Evolutionary conservation across 2,329 filamentous ascomycete genomes (phyloP).

Genomic region (Simplicillium aogashimaense): DNA sequence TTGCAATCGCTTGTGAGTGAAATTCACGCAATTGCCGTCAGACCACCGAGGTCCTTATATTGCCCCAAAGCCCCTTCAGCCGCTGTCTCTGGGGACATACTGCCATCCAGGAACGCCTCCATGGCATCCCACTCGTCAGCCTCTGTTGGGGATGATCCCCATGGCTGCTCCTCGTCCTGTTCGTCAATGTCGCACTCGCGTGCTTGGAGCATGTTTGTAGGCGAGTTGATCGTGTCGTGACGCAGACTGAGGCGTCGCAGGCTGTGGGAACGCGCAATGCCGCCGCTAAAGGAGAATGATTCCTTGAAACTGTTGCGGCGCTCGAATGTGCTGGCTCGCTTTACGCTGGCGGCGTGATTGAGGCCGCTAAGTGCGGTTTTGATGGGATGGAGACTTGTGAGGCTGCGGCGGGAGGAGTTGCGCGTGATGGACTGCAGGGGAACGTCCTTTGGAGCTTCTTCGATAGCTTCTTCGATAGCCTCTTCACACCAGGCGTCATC

Average conservation of each 20-base stretch:
- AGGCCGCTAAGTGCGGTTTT: conserved; percentile 3
- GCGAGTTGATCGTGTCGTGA: too few relatives aligned
- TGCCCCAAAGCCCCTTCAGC: conserved; percentile 29
- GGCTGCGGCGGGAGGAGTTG: conserved; percentile 6
- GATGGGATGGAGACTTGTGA: conserved; percentile 6
- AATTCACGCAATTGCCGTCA: conserved; percentile 22
- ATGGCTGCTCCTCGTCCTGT: conserved; percentile 14
- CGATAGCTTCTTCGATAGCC: conserved; percentile 1
- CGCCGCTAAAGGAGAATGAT: conserved; percentile 1
- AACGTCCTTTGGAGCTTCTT: conserved; percentile 3
- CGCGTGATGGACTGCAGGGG: conserved; percentile 1
- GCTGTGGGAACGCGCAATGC: background rate
- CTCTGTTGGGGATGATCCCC: conserved; percentile 9
- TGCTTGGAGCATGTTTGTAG: background rate
- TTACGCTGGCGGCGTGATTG: conserved; percentile 3
- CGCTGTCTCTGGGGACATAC: conserved; percentile 7
- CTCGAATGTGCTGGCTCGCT: background rate
- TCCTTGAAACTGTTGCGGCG: conserved; percentile 8
- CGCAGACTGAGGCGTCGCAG: too few relatives aligned
- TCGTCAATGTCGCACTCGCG: conserved; percentile 11
- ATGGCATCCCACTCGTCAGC: conserved; percentile 25
- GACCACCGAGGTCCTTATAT: conserved; percentile 34
- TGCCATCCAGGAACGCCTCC: conserved; percentile 23
- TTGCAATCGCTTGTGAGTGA: conserved; percentile 3
- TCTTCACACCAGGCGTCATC: background rate